Base-by-base conservation (phyloP, 805 yeast genomes). In the Candida michaelii region DNA sequence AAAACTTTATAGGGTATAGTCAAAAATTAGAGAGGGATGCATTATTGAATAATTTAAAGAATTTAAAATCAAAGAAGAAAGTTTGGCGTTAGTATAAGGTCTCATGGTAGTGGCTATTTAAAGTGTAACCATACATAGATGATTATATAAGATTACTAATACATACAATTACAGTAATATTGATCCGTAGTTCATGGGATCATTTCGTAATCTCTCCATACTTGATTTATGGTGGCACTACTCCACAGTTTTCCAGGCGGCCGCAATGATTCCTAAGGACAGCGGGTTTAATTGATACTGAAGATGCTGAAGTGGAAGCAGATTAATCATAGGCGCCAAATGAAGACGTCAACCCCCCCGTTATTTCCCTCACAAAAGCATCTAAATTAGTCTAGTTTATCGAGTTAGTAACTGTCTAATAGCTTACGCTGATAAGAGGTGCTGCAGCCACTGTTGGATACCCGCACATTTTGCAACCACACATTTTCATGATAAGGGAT, bases 1-100 rank as follows among this genome's bases (percentile, higher is more conserved):
- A 89, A 56, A 89, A 88, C 53, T 66, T 90, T 52, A 86, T 90
- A 12, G 97, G 96, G 6, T 89, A 90, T 58, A 85, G 96, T 5
- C 97, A 93, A 60, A 79, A 87, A 53, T 53, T 85, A 39, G 76
- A 85, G 52, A 71, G 91, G 39, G 67, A 69, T 31, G 73, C 69
- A 46, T 54, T 70, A 18, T 46, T 65, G 36, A 69, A 55, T 41
- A 58, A 59, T 42, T 56, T 69, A 49, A 58, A 59, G 31, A 53
- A 57, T 41, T 46, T 63, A 5, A 37, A 60, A 54, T 43, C 45
- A 49, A 44, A 42, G 32, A 39, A 19, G 24, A 40, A 44, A n/a
- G n/a, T 40, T 13, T 43, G 49, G 49, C 41, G 40, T 27, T 47
- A 31, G 36, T 16, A 18, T 9, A 17, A 6, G n/a, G n/a, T n/a